Conservation (phyloP, 345 rosid genomes). For the Eutrema heterophyllum region DNA sequence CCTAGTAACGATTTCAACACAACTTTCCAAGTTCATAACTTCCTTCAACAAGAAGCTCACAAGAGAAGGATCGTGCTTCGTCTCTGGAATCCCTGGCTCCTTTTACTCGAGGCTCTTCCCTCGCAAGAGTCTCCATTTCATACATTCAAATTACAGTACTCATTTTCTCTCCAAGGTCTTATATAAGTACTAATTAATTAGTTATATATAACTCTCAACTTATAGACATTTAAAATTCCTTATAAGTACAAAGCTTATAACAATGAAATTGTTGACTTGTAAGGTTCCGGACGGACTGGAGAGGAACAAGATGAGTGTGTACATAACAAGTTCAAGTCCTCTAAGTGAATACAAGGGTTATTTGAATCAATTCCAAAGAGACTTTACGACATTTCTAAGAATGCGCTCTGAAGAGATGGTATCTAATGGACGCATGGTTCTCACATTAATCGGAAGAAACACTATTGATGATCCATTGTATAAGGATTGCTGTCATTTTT, state of each 20-base stretch:
- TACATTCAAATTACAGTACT: conserved; percentile 37
- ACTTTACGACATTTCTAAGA: conserved; percentile 39
- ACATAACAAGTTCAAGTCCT: conserved; percentile 36
- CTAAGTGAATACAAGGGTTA: conserved; percentile 33
- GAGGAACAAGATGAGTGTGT: conserved; percentile 22
- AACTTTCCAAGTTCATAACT: conserved; percentile 18
- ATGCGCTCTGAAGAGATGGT: conserved; percentile 40
- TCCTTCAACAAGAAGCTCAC: not conserved
- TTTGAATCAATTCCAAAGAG: conserved; percentile 38
- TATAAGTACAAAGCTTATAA: not conserved
- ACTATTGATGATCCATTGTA: conserved; percentile 18
- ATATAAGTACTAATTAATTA: not conserved
- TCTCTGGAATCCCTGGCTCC: conserved; percentile 45
- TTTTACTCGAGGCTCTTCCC: conserved; percentile 52
- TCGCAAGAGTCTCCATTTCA: conserved; percentile 27
- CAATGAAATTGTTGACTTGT: not conserved
- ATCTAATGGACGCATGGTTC: conserved; percentile 39
- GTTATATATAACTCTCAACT: not conserved
- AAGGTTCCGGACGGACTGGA: conserved; percentile 32
- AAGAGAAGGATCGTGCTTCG: conserved; percentile 9
- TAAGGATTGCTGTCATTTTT: conserved; percentile 30
- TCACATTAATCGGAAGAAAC: conserved; percentile 35
- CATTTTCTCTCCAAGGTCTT: conserved; percentile 40
- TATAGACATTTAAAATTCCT: not conserved
- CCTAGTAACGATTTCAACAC: conserved; percentile 45